Percentiles rank a stretch among this genome's conserved stretches.
These are phyloP conservation scores for Isabelozyma pseudorhagii DNA, from an alignment of 805 yeast genomes.

Conservation along the genomic window DNA sequence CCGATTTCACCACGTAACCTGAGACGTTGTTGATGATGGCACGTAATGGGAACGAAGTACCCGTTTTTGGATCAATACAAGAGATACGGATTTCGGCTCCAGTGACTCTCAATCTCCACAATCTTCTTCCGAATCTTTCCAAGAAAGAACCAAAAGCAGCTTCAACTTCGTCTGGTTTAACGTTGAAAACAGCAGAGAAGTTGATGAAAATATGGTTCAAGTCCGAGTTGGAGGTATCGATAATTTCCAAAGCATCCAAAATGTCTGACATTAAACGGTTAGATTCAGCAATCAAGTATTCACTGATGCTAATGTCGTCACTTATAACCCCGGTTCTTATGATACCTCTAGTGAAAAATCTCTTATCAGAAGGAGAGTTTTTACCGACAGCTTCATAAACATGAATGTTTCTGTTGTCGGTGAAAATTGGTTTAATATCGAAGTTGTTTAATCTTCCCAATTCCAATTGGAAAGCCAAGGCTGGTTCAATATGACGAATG, in stretches of 20 bases:
- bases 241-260: slow-evolving; percentile 89
- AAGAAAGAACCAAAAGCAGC: slow-evolving; percentile 97
- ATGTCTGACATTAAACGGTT: slow-evolving; percentile 95
- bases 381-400: slow-evolving; percentile 96
- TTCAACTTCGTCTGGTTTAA: slow-evolving; percentile 93
- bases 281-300: slow-evolving; percentile 93
- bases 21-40: slow-evolving; percentile 95
- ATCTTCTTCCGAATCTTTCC: slow-evolving; percentile 94
- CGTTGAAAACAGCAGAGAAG: slow-evolving; percentile 92
- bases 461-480: slow-evolving; percentile 95
- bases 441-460: slow-evolving; percentile 91
- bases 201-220: slow-evolving; percentile 96
- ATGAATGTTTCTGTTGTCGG: slow-evolving; percentile 96
- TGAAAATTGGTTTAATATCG: slow-evolving; percentile 89
- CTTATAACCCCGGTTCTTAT: slow-evolving; percentile 93
- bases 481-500: slow-evolving; percentile 97
- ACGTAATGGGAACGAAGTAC: slow-evolving; percentile 91
- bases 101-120: slow-evolving; percentile 95
- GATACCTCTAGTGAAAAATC: slow-evolving; percentile 96
- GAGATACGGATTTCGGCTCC: slow-evolving; percentile 97
- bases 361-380: slow-evolving; percentile 87
- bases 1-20: slow-evolving; percentile 96
- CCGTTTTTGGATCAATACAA: slow-evolving; percentile 85
- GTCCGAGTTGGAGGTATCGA: slow-evolving; percentile 93
- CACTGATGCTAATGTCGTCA: slow-evolving; percentile 89